Evolutionary conservation across 2,329 filamentous ascomycete genomes (phyloP).

Genomic region (Venturia aucupariae): DNA sequence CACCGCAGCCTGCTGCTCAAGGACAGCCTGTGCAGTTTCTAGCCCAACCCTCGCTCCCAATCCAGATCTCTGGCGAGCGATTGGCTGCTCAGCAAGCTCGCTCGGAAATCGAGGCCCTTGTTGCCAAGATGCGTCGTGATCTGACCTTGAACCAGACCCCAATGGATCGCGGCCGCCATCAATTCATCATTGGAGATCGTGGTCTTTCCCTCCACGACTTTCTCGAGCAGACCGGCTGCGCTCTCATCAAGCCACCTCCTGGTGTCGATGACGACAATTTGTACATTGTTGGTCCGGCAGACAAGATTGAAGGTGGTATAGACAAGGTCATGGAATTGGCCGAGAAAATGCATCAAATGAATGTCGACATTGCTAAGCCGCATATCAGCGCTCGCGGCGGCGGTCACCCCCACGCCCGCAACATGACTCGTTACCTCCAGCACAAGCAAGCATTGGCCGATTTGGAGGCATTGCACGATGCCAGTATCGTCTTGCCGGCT

Average conservation of each 20-base stretch:
- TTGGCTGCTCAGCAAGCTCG: constrained; percentile 69
- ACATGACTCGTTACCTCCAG: constrained; percentile 79
- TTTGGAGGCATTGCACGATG: constrained; percentile 68
- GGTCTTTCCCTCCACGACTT: constrained; percentile 78
- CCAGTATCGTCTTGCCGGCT: constrained; percentile 82
- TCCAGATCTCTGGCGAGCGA: constrained; percentile 80
- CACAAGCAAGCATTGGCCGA: constrained; percentile 73
- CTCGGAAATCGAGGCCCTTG: constrained; percentile 70
- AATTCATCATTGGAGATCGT: constrained; percentile 85
- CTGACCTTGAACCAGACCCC: constrained; percentile 69
- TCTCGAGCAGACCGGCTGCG: constrained; percentile 81
- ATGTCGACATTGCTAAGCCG: constrained; percentile 72
- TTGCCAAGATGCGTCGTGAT: constrained; percentile 64
- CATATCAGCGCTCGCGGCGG: constrained; percentile 65
- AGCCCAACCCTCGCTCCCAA: constrained; percentile 65
- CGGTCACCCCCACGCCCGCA: constrained; percentile 68
- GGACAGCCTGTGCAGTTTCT: constrained; percentile 62
- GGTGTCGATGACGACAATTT: constrained; percentile 74
- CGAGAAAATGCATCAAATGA: constrained; percentile 74
- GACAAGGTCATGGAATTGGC: constrained; percentile 84
- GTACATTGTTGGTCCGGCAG: constrained; percentile 71
- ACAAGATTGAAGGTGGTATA: constrained; percentile 63
- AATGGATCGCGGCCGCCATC: constrained; percentile 79
- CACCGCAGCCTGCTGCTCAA: constrained; percentile 48
- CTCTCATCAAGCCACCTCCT: constrained; percentile 68